Percentiles rank a stretch among this genome's conserved stretches.
phyloP scores from a whole-genome alignment of 106 monocot genomes.

The Phalaenopsis equestris region DNA sequence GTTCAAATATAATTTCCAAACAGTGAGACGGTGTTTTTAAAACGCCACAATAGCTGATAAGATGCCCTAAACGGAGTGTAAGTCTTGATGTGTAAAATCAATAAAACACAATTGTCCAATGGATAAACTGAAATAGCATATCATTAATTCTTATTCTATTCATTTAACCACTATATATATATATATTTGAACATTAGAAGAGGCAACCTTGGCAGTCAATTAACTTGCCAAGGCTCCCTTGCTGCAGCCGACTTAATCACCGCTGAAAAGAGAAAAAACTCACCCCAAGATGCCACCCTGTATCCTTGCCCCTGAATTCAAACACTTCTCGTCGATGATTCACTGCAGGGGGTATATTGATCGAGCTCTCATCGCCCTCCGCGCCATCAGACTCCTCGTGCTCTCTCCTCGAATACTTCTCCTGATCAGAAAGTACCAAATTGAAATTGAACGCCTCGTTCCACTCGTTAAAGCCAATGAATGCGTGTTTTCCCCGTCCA shows the following conservation, averaged over 20 bases:
- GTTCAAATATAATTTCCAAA: no score
- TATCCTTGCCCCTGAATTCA: background rate
- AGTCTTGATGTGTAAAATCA: no score
- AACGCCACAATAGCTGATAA: no score
- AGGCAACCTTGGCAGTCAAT: no score
- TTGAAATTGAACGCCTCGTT: constrained; percentile 99
- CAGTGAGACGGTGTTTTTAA: no score
- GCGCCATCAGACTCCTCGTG: constrained; percentile 25
- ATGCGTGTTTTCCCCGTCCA: constrained; percentile 83
- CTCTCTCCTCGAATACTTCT: constrained; percentile 84
- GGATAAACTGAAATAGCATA: no score
- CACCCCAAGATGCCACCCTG: background rate
- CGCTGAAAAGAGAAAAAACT: background rate
- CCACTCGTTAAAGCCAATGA: constrained; percentile 53
- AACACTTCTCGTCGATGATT: constrained; percentile 18
- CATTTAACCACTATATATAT: no score
- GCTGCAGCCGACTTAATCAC: background rate
- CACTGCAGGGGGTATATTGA: constrained; percentile 22
- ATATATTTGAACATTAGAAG: no score
- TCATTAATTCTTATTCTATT: no score
- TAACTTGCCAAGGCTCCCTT: no score
- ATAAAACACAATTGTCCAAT: no score
- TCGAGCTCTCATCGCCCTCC: constrained; percentile 10
- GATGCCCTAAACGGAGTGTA: no score
- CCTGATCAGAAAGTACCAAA: constrained; percentile 89